Conservation (phyloP, 1,139 yeast species). For the Meyerozyma elateridarum region DNA sequence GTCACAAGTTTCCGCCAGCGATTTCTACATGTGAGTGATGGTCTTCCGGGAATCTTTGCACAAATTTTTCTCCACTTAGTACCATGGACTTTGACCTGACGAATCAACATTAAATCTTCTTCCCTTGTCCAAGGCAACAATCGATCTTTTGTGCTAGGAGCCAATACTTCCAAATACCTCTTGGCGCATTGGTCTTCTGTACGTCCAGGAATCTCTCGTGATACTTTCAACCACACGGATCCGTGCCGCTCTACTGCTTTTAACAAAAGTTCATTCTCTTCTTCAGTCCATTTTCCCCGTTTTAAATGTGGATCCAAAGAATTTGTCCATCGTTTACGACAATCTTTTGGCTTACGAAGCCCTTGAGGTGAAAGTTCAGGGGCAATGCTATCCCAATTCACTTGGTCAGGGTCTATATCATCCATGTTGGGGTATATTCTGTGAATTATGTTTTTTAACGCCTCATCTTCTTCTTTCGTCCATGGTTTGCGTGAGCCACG, state of each 20-base stretch:
- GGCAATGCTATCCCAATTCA: conserved; percentile 71
- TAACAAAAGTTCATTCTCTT: conserved; percentile 66
- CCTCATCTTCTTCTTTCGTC: conserved; percentile 60
- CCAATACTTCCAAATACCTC: conserved; percentile 82
- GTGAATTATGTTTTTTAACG: conserved; percentile 36
- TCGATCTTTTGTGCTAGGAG: conserved; percentile 75
- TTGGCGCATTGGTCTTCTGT: conserved; percentile 96
- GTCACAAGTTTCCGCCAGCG: conserved; percentile 87
- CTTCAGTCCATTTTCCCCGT: conserved; percentile 87
- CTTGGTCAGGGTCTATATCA: conserved; percentile 28
- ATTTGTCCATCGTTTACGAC: conserved; percentile 71
- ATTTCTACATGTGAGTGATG: conserved; percentile 86
- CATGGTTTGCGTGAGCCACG: conserved; percentile 61
- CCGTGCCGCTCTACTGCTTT: conserved; percentile 67
- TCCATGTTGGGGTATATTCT: conserved; percentile 18
- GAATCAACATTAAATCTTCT: conserved; percentile 68
- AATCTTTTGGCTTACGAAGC: conserved; percentile 58
- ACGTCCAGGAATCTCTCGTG: conserved; percentile 71
- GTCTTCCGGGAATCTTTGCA: conserved; percentile 66
- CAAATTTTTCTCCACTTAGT: conserved; percentile 90
- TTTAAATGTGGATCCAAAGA: conserved; percentile 77
- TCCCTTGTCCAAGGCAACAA: conserved; percentile 74
- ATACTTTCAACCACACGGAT: conserved; percentile 82
- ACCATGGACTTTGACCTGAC: conserved; percentile 67
- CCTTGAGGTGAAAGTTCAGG: conserved; percentile 30